Evolutionary conservation across 1,284 basidiomycete species (phyloP), one percentile per base, ranked within the genome.

Genomic region (Phellopilus nigrolimitatus): DNA sequence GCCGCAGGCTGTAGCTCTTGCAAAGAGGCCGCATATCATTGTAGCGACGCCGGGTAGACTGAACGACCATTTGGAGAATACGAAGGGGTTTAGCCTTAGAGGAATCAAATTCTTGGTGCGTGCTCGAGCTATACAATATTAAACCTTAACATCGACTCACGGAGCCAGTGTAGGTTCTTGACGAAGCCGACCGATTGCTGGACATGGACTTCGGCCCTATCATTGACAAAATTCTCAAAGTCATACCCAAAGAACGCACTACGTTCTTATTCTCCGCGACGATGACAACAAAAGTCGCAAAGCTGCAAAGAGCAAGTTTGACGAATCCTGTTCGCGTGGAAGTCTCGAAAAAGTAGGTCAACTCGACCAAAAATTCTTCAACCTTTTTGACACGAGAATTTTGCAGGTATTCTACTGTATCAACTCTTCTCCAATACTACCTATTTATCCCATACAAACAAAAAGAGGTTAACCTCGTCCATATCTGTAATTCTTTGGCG

Each of bases 211-310:
- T 99, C 62, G 95, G 94, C 15, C 88, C 91, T 31, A 89, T 92
- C 52, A 95, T 99, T 57, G 97, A 99, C 74, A 95, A 95, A 72
- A 93, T 99, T 56, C 75, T 99, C 39, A 97, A 97, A 70, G 83
- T 91, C 38, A 89, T 99, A 57, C 97, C 97, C 15, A 90, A 86
- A 63, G 95, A 99, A 63, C 81, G 97, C 17, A 90, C 87, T 30
- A 99, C 97, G 0, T 98, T 95, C 67, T 79, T 99, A 1, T 99
- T 97, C 74, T 97, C 94, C 12, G 97, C 97, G 1, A 99, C 97
- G n/a, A 99, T 99, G 95, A 97, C 95, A 2, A 97, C 93, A 19
- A 99, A 98, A 69, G 94, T 99, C 8, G 94, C 92, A 21, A 98
- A 99, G 68, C 75, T 99, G 6, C 95, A 99, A 67, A 75, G 97